These are phyloP conservation scores for Russula dissimulans DNA, from an alignment of 768 basidiomycete species.

Conservation along the genomic window DNA sequence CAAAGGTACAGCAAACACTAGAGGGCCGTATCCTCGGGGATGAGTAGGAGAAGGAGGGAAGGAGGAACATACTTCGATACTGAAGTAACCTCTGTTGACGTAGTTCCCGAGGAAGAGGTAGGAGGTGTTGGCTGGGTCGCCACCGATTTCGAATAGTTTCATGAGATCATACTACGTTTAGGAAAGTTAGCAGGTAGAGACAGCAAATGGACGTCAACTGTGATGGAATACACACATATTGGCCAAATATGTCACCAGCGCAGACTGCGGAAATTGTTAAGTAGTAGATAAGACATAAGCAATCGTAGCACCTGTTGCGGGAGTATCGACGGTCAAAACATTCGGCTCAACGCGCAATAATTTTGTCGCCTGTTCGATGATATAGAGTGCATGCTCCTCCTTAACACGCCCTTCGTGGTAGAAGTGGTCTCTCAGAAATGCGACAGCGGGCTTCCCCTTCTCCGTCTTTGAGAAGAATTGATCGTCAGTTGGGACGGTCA, in stretches of 20 bases:
- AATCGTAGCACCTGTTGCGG: conserved; percentile 70
- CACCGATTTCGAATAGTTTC: conserved; percentile 73
- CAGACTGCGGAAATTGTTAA: conserved; percentile 34
- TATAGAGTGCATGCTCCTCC: conserved; percentile 93
- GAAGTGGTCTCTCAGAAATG: conserved; percentile 98
- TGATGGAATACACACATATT: conserved; percentile 66
- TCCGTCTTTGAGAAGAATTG: conserved; percentile 88
- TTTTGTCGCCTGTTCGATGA: conserved; percentile 76
- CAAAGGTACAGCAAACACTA: conserved; percentile 97
- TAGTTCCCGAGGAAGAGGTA: conserved; percentile 72
- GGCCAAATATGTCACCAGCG: conserved; percentile 91
- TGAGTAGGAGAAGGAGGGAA: background rate
- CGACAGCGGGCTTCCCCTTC: conserved; percentile 85
- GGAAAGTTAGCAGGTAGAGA: background rate
- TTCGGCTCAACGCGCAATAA: conserved; percentile 80
- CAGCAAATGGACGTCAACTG: background rate
- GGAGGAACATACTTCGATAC: conserved; percentile 45
- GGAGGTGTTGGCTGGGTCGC: conserved; percentile 61
- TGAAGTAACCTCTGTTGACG: conserved; percentile 70
- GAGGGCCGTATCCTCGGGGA: conserved; percentile 4
- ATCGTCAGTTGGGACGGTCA: conserved; percentile 80
- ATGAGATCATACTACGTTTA: conserved; percentile 58
- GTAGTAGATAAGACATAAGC: background rate
- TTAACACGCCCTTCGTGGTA: conserved; percentile 91
- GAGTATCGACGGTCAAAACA: conserved; percentile 88